phyloP scores from a whole-genome alignment of 352 stramenopile genomes.

The Phytophthora litchii region DNA sequence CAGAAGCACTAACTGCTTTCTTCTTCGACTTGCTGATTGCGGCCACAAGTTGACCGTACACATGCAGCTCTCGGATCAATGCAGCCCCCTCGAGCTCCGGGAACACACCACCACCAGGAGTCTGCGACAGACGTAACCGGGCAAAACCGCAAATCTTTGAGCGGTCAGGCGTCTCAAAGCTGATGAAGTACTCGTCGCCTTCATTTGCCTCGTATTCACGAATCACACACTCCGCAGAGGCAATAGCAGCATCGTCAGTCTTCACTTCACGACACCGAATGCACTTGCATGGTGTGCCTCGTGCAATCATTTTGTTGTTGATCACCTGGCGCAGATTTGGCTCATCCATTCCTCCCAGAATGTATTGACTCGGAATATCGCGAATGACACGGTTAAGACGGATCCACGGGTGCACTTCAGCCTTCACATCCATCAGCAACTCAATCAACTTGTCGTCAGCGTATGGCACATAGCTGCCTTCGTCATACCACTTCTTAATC shows the following conservation, averaged over 20 bases:
- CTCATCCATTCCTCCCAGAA: slow-evolving; percentile 92
- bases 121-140: slow-evolving; percentile 79
- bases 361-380: slow-evolving; percentile 94
- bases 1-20: slow-evolving; percentile 14
- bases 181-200: slow-evolving; percentile 92
- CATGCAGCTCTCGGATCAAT: slow-evolving; percentile 90
- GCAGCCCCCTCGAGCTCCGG: slow-evolving; percentile 77
- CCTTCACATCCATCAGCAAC: slow-evolving; percentile 90
- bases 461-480: slow-evolving; percentile 90
- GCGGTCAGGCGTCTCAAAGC: slow-evolving; percentile 90
- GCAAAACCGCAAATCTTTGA: slow-evolving; percentile 93
- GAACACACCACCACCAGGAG: slow-evolving; percentile 73
- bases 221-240: slow-evolving; percentile 68
- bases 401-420: slow-evolving; percentile 94
- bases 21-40: slow-evolving; percentile 49
- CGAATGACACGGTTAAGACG: slow-evolving; percentile 93
- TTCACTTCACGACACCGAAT: slow-evolving; percentile 94
- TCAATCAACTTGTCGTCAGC: slow-evolving; percentile 87
- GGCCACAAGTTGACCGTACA: slow-evolving; percentile 90
- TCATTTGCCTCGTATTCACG: slow-evolving; percentile 88
- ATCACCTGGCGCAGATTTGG: slow-evolving; percentile 93
- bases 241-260: slow-evolving; percentile 81
- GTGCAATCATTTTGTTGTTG: slow-evolving; percentile 77
- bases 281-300: slow-evolving; percentile 81
- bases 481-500: slow-evolving; percentile 92